Conservation (phyloP, 306 rosid genomes). For the Crataegus laevigata region DNA sequence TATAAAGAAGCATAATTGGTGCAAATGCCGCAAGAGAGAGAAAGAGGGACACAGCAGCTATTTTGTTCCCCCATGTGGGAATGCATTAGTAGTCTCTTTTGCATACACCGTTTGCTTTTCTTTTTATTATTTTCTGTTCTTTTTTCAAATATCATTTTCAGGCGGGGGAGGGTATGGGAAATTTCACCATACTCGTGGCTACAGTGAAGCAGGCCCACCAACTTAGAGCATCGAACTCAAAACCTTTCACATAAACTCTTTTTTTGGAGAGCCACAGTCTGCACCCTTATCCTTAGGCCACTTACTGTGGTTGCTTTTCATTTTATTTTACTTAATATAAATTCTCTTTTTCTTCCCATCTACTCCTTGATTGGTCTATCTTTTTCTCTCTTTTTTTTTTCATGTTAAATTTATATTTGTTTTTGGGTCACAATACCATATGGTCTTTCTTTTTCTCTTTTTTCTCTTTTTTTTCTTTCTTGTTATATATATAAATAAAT, state of each 20-base stretch:
- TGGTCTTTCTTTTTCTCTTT: background rate
- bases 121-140: background rate
- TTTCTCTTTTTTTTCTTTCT: background rate
- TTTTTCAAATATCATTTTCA: rapidly evolving
- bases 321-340: too few relatives aligned
- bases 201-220: too few relatives aligned
- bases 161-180: rapidly evolving
- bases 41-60: conserved; percentile 39
- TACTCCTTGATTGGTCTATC: conserved; percentile 1
- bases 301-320: too few relatives aligned
- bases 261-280: too few relatives aligned
- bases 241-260: too few relatives aligned
- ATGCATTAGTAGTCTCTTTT: background rate
- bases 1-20: conserved; percentile 36
- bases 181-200: too few relatives aligned
- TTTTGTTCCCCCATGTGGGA: conserved; percentile 65
- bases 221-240: too few relatives aligned
- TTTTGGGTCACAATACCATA: background rate
- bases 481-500: background rate
- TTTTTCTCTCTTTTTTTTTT: background rate
- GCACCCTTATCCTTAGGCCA: rapidly evolving
- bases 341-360: background rate
- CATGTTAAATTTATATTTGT: background rate
- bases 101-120: background rate
- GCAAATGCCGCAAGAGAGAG: conserved; percentile 22